These are phyloP conservation scores for Gnetum montanum DNA, from an alignment of 75 land plant genomes.

Conservation along the genomic window DNA sequence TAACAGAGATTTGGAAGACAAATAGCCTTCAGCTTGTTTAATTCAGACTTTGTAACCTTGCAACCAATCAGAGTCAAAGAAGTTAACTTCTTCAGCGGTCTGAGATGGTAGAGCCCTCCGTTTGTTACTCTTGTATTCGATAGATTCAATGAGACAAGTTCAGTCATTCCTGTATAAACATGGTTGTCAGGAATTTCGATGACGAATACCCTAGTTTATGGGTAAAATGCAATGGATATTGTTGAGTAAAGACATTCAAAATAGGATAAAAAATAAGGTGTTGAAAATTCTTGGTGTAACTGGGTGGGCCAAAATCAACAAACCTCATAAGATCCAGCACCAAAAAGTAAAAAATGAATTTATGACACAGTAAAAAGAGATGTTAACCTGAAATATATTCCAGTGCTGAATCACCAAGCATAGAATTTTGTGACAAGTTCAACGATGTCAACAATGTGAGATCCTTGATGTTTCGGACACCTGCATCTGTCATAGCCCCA, in stretches of 20 bases:
- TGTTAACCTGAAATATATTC: constrained; percentile 86
- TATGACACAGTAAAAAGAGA: too few species aligned
- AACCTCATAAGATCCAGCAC: too few species aligned
- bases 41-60: constrained; percentile 75
- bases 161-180: constrained; percentile 67
- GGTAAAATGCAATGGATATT: too few species aligned
- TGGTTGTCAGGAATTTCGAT: too few species aligned
- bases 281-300: too few species aligned
- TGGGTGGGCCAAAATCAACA: too few species aligned
- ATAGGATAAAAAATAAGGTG: too few species aligned
- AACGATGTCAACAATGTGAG: constrained; percentile 65
- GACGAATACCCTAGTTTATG: too few species aligned
- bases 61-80: constrained; percentile 81
- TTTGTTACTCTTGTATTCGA: constrained; percentile 77
- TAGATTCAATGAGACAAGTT: constrained; percentile 74
- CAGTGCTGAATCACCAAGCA: constrained; percentile 71
- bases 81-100: constrained; percentile 61
- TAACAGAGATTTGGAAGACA: constrained; percentile 85
- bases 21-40: constrained; percentile 62
- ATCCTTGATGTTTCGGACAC: constrained; percentile 84
- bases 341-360: too few species aligned
- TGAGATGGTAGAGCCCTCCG: constrained; percentile 70
- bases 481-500: constrained; percentile 88
- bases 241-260: too few species aligned
- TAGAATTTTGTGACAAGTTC: constrained; percentile 83